Evolutionary conservation across 345 rosid genomes (phyloP).

Genomic region (Murraya paniculata): DNA sequence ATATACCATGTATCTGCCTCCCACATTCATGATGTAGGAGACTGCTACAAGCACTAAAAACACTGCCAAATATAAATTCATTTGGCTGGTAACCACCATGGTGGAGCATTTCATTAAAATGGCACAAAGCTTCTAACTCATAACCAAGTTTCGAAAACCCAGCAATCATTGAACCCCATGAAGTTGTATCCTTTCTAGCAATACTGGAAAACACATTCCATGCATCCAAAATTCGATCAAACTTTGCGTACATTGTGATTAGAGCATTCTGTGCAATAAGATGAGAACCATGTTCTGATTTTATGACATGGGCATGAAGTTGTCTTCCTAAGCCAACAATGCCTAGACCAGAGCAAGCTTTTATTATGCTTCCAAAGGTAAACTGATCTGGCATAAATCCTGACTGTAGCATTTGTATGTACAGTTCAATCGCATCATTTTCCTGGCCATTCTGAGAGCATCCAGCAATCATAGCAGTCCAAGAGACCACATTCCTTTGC

Average conservation of each 20-base stretch:
- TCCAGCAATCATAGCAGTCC: slow-evolving; percentile 80
- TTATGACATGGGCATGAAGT: slow-evolving; percentile 52
- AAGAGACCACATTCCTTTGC: slow-evolving; percentile 62
- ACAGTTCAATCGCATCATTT: slow-evolving; percentile 38
- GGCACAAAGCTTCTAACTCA: slow-evolving; percentile 46
- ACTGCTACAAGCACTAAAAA: slow-evolving; percentile 52
- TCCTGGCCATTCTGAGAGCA: slow-evolving; percentile 62
- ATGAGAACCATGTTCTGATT: slow-evolving; percentile 38
- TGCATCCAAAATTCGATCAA: slow-evolving; percentile 40
- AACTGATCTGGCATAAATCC: slow-evolving; percentile 46
- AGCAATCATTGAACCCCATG: slow-evolving; percentile 58
- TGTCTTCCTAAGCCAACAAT: slow-evolving; percentile 45
- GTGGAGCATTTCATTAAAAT: slow-evolving; percentile 44
- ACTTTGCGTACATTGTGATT: slow-evolving; percentile 56
- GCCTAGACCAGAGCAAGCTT: slow-evolving; percentile 43
- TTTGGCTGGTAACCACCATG: slow-evolving; percentile 46
- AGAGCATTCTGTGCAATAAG: slow-evolving; percentile 58
- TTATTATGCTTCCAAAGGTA: slow-evolving; percentile 53
- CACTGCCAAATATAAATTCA: slow-evolving; percentile 57
- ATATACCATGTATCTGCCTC: slow-evolving; percentile 49
- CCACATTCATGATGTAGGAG: slow-evolving; percentile 47
- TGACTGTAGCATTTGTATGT: slow-evolving; percentile 39
- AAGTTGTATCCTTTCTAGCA: slow-evolving; percentile 49
- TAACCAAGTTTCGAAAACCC: slow-evolving; percentile 59
- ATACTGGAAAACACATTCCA: slow-evolving; percentile 41